Conservation (phyloP, 108 stramenopile species). For the Nitzschia palea region DNA sequence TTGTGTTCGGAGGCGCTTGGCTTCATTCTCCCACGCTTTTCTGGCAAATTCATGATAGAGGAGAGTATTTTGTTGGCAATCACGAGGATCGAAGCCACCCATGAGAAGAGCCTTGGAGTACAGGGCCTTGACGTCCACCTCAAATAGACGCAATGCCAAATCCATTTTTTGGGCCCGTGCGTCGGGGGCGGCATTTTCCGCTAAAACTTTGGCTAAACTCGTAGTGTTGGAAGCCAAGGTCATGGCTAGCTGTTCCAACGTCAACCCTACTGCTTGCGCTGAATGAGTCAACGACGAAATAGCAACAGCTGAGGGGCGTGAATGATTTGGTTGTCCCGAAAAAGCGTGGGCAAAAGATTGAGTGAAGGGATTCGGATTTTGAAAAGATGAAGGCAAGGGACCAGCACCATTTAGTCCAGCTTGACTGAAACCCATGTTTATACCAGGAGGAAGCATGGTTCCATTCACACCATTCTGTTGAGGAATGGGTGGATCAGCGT, state of each 20-base stretch:
- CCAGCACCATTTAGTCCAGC: not conserved
- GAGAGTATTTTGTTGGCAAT: conserved; percentile 26
- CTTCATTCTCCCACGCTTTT: conserved; percentile 45
- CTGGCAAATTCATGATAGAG: conserved; percentile 43
- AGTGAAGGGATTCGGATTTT: too few species aligned
- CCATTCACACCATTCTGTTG: too few species aligned
- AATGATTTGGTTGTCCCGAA: not conserved
- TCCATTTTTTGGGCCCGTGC: conserved; percentile 10
- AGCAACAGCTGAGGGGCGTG: conserved; percentile 43
- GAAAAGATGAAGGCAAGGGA: not conserved
- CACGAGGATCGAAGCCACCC: conserved; percentile 36
- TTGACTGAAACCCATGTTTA: too few species aligned
- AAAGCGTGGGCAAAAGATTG: not conserved
- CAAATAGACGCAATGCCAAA: conserved; percentile 34
- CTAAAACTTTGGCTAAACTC: conserved; percentile 29
- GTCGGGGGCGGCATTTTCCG: conserved; percentile 11
- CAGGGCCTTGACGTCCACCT: conserved; percentile 33
- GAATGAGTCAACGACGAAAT: conserved; percentile 37
- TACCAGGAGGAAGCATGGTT: too few species aligned
- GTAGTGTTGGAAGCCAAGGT: conserved; percentile 27
- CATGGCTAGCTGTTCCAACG: conserved; percentile 51
- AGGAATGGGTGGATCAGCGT: not conserved
- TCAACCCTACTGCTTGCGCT: conserved; percentile 44
- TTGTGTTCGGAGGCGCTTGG: conserved; percentile 23
- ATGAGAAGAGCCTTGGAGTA: conserved; percentile 44